These are phyloP conservation scores for Nemophila menziesii DNA, from an alignment of 257 asterid species.

Conservation along the genomic window DNA sequence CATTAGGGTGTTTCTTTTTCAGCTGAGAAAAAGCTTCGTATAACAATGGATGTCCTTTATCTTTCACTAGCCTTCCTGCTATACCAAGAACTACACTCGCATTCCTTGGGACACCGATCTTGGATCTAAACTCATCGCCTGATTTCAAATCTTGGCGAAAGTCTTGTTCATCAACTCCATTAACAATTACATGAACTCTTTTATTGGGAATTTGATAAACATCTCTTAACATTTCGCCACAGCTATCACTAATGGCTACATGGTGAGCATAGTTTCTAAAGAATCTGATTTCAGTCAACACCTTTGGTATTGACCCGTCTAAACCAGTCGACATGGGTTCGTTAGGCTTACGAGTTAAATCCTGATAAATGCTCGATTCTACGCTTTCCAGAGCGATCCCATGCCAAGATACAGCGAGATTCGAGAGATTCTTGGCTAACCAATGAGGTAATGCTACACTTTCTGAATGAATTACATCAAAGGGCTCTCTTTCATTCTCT, in stretches of 20 bases:
- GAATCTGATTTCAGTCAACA: conserved; percentile 64
- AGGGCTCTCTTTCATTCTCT: conserved; percentile 28
- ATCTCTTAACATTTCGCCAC: conserved; percentile 85
- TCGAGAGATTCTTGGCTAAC: conserved; percentile 35
- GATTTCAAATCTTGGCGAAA: conserved; percentile 30
- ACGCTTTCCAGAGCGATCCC: conserved; percentile 88
- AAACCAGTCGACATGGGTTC: conserved; percentile 48
- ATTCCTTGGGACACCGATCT: conserved; percentile 56
- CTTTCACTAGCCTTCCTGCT: conserved; percentile 83
- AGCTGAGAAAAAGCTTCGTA: conserved; percentile 64
- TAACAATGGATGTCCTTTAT: conserved; percentile 80
- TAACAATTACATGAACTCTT: conserved; percentile 75
- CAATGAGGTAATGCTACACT: conserved; percentile 79
- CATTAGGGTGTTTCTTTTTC: conserved; percentile 27
- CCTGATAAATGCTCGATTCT: conserved; percentile 73
- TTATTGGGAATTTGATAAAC: conserved; percentile 65
- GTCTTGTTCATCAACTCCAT: conserved; percentile 70
- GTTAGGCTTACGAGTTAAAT: conserved; percentile 32
- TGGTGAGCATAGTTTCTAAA: conserved; percentile 72
- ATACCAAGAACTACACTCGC: conserved; percentile 71
- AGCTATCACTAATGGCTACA: conserved; percentile 78
- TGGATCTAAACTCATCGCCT: conserved; percentile 38
- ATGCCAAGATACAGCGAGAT: conserved; percentile 90
- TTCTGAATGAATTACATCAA: conserved; percentile 76
- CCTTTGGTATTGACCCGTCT: conserved; percentile 66